phyloP scores from a whole-genome alignment of 805 yeast genomes.

The Ogataea salicorniae region DNA sequence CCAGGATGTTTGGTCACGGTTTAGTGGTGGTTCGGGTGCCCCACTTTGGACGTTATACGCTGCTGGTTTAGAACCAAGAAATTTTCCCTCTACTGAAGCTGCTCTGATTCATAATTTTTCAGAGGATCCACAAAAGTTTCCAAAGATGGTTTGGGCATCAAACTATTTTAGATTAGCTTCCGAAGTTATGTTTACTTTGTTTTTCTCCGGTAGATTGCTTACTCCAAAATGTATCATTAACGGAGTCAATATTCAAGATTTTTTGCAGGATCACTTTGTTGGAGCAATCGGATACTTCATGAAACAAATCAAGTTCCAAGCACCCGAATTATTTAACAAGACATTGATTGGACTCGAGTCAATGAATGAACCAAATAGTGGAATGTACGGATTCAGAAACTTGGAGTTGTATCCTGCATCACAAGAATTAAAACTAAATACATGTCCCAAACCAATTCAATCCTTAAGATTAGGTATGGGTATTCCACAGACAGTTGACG shows the following conservation, averaged over 20 bases:
- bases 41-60: constrained; percentile 91
- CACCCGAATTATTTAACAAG: constrained; percentile 40
- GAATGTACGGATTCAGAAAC: constrained; percentile 61
- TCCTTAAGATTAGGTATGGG: constrained; percentile 78
- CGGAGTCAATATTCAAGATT: constrained; percentile 73
- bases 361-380: constrained; percentile 80
- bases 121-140: constrained; percentile 43
- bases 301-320: constrained; percentile 32
- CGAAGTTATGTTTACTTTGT: constrained; percentile 78
- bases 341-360: constrained; percentile 77
- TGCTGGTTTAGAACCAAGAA: constrained; percentile 77
- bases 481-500: constrained; percentile 57
- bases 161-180: constrained; percentile 75
- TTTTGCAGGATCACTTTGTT: constrained; percentile 59
- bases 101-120: constrained; percentile 67
- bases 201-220: constrained; percentile 70
- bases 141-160: constrained; percentile 91
- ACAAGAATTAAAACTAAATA: constrained; percentile 68
- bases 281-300: constrained; percentile 48
- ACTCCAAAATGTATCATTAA: constrained; percentile 74
- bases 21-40: constrained; percentile 87
- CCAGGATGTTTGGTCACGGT: constrained; percentile 93
- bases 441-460: constrained; percentile 79
- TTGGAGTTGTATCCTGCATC: constrained; percentile 49
- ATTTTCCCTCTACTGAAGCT: constrained; percentile 70